These are phyloP conservation scores for Pelargonium fulgidum DNA, from an alignment of 441 rosid species.

Conservation along the genomic window DNA sequence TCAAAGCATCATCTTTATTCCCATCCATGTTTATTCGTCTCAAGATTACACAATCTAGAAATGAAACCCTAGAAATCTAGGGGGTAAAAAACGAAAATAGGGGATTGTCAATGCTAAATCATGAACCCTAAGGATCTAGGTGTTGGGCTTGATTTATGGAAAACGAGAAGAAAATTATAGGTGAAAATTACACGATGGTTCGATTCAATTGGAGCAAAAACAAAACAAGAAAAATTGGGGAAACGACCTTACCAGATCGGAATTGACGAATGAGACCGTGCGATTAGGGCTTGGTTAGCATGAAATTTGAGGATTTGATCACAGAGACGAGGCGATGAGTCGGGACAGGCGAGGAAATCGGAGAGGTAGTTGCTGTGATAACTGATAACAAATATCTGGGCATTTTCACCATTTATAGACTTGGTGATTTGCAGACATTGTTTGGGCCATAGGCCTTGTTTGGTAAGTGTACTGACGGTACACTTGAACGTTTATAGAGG, in stretches of 20 bases:
- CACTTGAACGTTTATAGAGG: no score
- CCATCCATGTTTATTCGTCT: conserved; percentile 52
- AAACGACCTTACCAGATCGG: conserved; percentile 5
- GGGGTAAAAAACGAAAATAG: no score
- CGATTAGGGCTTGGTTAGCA: not conserved
- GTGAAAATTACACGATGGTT: no score
- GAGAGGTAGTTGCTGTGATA: not conserved
- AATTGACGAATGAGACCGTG: not conserved
- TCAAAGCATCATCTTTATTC: conserved; percentile 88
- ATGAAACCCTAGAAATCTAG: no score
- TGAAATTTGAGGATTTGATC: not conserved
- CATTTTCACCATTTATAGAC: not conserved
- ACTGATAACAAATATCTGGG: not conserved
- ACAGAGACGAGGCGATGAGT: not conserved
- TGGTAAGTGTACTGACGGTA: no score
- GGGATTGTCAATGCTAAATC: no score
- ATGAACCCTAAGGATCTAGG: no score
- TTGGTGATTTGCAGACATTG: conserved; percentile 1
- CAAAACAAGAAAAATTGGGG: not conserved
- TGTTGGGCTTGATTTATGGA: no score
- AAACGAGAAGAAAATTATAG: no score
- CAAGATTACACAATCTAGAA: no score
- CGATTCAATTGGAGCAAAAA: no score
- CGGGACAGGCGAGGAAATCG: not conserved
- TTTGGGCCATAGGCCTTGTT: not conserved